phyloP scores from a whole-genome alignment of 2,329 filamentous ascomycete genomes.

The Aspergillus niger region DNA sequence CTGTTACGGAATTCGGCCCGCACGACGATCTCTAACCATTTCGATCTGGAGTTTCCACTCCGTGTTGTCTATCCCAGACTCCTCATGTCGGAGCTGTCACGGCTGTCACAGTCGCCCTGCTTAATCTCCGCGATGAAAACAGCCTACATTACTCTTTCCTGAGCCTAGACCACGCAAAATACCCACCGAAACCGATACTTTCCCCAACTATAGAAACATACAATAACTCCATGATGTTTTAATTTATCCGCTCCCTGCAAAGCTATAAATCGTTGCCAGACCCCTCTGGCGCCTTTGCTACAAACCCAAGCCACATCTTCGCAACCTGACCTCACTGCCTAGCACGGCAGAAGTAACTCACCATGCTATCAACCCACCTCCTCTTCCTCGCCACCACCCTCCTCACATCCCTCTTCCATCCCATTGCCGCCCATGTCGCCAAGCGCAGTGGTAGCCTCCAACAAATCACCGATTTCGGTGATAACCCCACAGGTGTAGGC shows the following conservation, averaged over 20 bases:
- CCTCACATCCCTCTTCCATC: slow-evolving; percentile 10
- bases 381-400: background rate
- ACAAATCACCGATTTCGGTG: slow-evolving; percentile 46
- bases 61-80: background rate
- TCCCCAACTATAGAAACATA: background rate
- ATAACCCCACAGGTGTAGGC: slow-evolving; percentile 51
- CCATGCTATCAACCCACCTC: background rate
- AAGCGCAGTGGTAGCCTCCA: slow-evolving; percentile 9
- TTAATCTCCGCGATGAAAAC: background rate
- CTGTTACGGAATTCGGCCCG: slow-evolving; percentile 5
- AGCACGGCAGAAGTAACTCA: background rate
- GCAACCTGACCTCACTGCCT: too few relatives aligned
- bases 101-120: background rate
- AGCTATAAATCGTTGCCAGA: background rate
- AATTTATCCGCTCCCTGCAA: background rate
- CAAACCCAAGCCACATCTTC: too few relatives aligned
- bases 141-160: background rate
- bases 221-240: background rate
- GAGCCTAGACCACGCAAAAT: background rate
- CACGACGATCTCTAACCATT: background rate
- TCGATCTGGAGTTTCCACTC: background rate
- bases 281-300: too few relatives aligned
- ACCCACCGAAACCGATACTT: background rate
- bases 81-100: background rate
- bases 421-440: slow-evolving; percentile 7